Evolutionary conservation across 306 rosid genomes (phyloP).

Genomic region (Sechiopsis laciniata): DNA sequence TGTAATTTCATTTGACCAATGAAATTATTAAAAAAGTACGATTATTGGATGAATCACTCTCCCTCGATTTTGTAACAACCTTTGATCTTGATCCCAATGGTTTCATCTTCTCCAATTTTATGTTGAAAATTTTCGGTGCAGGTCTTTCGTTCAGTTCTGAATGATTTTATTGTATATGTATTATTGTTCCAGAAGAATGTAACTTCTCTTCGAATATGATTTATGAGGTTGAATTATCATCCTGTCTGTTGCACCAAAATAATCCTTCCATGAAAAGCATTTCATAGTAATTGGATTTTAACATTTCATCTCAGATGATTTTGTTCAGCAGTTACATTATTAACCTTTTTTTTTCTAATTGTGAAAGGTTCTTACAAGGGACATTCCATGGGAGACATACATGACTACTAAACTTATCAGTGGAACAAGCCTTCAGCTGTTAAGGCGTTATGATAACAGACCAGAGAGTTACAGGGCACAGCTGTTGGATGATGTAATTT

Average conservation of each 20-base stretch:
- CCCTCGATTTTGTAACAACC: slow-evolving; percentile 3
- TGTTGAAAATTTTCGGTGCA: neutral
- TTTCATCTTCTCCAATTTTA: neutral
- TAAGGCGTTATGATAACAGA: slow-evolving; percentile 83
- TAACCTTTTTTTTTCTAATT: slow-evolving; percentile 12
- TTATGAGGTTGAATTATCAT: slow-evolving; percentile 7
- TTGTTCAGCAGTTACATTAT: neutral
- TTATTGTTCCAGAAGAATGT: neutral
- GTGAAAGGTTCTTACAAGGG: slow-evolving; percentile 64
- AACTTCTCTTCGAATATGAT: neutral
- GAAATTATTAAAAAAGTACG: neutral
- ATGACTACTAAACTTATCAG: slow-evolving; percentile 88
- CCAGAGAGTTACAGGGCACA: slow-evolving; percentile 78
- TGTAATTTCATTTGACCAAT: neutral
- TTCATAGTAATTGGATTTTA: neutral
- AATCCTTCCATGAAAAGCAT: too few species aligned
- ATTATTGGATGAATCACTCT: neutral
- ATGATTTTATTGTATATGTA: neutral
- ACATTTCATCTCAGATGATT: neutral
- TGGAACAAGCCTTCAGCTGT: slow-evolving; percentile 84
- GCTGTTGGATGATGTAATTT: slow-evolving; percentile 71
- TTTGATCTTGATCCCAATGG: neutral
- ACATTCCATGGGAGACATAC: slow-evolving; percentile 98
- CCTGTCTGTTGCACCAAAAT: too few species aligned
- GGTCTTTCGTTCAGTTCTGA: neutral